Conservation (phyloP, 768 basidiomycete species). For the Termitomyces sp. region DNA sequence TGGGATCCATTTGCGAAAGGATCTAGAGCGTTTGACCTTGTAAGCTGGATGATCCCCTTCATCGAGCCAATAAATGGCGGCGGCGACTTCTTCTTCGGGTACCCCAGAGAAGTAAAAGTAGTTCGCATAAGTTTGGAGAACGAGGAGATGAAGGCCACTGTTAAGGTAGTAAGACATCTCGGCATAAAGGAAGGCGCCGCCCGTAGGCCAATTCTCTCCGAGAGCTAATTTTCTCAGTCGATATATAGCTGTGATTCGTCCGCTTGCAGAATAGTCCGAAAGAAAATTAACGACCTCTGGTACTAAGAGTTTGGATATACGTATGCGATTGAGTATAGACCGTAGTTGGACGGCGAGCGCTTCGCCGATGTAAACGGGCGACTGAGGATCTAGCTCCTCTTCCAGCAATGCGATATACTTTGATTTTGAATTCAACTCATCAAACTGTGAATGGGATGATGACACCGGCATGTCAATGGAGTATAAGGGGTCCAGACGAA, state of each 20-base stretch:
- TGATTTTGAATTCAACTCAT: background rate
- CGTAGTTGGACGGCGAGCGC: conserved; percentile 1
- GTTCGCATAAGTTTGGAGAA: conserved; percentile 40
- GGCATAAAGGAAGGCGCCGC: conserved; percentile 28
- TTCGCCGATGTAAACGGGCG: conserved; percentile 5
- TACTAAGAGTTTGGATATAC: conserved; percentile 10
- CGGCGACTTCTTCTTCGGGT: conserved; percentile 31
- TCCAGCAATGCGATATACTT: background rate
- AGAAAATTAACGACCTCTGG: conserved; percentile 30
- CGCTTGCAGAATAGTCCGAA: conserved; percentile 25
- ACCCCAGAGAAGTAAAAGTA: conserved; percentile 50
- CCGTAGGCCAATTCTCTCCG: conserved; percentile 12
- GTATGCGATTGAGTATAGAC: background rate
- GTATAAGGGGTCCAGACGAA: conserved; percentile 11
- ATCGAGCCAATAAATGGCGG: conserved; percentile 5
- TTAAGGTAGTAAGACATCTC: conserved; percentile 39
- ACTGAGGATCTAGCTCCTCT: background rate
- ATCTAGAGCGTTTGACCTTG: conserved; percentile 1
- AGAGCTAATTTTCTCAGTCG: conserved; percentile 27
- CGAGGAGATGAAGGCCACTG: conserved; percentile 18
- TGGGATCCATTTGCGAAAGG: conserved; percentile 28
- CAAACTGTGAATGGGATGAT: background rate
- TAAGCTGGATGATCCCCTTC: conserved; percentile 2
- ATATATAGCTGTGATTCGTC: conserved; percentile 25
- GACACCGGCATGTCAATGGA: background rate